phyloP scores from a whole-genome alignment of 2,329 filamentous ascomycete genomes.

The Trichoderma cornu-damae region DNA sequence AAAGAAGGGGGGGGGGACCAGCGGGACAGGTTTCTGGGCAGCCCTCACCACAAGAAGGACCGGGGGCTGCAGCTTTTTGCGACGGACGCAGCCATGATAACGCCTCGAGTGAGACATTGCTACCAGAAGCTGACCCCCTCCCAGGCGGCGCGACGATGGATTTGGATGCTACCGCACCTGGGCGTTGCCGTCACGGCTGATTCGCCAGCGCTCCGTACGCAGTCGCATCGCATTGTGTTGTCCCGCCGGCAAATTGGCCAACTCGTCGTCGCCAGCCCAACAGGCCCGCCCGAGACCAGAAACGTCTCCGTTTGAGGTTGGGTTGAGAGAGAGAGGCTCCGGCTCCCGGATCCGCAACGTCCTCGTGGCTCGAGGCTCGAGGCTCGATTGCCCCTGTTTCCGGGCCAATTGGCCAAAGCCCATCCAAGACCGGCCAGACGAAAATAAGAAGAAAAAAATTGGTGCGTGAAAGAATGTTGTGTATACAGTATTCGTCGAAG shows the following conservation, averaged over 20 bases:
- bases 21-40: not conserved
- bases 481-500: no score
- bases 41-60: constrained; percentile 4
- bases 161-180: not conserved
- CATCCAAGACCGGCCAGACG: constrained; percentile 12
- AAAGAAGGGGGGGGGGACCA: no score
- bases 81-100: constrained; percentile 24
- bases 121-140: constrained; percentile 15
- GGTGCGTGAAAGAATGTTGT: no score
- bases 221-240: not conserved
- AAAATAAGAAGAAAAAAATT: no score
- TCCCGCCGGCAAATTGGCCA: constrained; percentile 4
- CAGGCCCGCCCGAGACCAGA: constrained; percentile 7
- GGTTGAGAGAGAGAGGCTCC: not conserved
- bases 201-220: constrained; percentile 2
- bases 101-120: constrained; percentile 22
- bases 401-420: not conserved
- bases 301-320: not conserved
- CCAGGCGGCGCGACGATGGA: constrained; percentile 8
- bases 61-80: constrained; percentile 21
- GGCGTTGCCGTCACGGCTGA: no score
- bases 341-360: constrained; percentile 9
- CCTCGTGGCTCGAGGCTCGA: not conserved
- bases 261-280: not conserved
- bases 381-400: not conserved